These are phyloP conservation scores for Deinandra increscens DNA, from an alignment of 129 eudicot genomes.

Conservation along the genomic window DNA sequence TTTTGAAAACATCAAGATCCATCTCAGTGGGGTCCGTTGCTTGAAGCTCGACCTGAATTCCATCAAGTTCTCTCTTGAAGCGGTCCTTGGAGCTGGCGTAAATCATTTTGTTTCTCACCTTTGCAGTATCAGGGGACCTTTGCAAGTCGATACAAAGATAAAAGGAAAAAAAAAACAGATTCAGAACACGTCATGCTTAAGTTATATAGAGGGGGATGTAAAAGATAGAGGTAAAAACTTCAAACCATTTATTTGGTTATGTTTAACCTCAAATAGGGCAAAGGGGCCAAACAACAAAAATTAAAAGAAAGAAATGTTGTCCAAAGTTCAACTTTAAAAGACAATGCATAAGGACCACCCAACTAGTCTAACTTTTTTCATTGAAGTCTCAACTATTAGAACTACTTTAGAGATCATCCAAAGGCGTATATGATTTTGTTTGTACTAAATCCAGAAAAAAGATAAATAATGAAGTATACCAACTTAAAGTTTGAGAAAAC, in stretches of 20 bases:
- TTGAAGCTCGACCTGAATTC: slow-evolving; percentile 61
- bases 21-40: slow-evolving; percentile 60
- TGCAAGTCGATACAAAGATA: slow-evolving; percentile 15
- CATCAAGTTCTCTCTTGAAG: slow-evolving; percentile 72
- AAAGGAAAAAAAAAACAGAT: not conserved
- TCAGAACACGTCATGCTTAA: not conserved
- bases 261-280: not conserved
- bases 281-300: not conserved
- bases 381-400: too few species aligned
- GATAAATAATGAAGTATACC: too few species aligned
- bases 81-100: slow-evolving; percentile 52
- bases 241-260: not conserved
- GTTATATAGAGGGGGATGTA: not conserved
- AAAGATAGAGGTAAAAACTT: not conserved
- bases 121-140: slow-evolving; percentile 46
- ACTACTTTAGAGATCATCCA: too few species aligned
- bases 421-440: too few species aligned
- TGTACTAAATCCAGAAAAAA: too few species aligned
- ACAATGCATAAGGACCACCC: too few species aligned
- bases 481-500: too few species aligned
- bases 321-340: not conserved
- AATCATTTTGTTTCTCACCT: slow-evolving; percentile 42
- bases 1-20: slow-evolving; percentile 55
- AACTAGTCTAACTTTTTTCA: too few species aligned
- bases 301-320: not conserved